Evolutionary conservation across 2,329 filamentous ascomycete genomes (phyloP).

Genomic region (Ophiosphaerella narmari): DNA sequence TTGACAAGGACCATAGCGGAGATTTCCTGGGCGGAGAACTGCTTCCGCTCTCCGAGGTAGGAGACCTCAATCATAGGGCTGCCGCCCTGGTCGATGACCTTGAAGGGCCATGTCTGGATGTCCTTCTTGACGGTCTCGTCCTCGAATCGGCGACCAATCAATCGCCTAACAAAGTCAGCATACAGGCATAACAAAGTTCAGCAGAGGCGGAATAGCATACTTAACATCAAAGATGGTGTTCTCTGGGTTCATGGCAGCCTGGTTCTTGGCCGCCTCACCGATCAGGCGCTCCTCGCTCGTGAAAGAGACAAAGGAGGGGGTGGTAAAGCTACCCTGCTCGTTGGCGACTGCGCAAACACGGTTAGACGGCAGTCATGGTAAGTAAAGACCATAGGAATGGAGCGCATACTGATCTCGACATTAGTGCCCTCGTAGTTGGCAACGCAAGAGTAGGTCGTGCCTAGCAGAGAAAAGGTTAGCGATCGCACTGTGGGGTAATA

Average conservation of each 20-base stretch:
- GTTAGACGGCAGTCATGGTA: constrained; percentile 23
- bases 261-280: constrained; percentile 99
- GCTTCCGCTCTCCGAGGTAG: constrained; percentile 93
- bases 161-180: constrained; percentile 68
- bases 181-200: neutral
- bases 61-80: constrained; percentile 93
- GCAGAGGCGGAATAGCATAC: constrained; percentile 57
- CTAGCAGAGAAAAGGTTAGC: constrained; percentile 57
- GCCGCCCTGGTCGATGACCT: constrained; percentile 87
- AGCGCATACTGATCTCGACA: constrained; percentile 89
- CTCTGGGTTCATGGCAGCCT: constrained; percentile 97
- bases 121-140: constrained; percentile 99
- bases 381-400: constrained; percentile 1
- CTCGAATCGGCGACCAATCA: constrained; percentile 94
- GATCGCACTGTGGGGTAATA: constrained; percentile 34
- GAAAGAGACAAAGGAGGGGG: constrained; percentile 98
- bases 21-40: constrained; percentile 97
- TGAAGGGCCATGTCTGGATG: constrained; percentile 99
- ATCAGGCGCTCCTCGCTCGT: constrained; percentile 98
- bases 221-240: constrained; percentile 99
- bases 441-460: constrained; percentile 99
- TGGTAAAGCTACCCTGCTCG: constrained; percentile 99
- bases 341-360: constrained; percentile 73
- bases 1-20: constrained; percentile 98
- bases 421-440: constrained; percentile 99